Base-by-base conservation (phyloP, 306 rosid genomes). In the Citrullus colocynthis region DNA sequence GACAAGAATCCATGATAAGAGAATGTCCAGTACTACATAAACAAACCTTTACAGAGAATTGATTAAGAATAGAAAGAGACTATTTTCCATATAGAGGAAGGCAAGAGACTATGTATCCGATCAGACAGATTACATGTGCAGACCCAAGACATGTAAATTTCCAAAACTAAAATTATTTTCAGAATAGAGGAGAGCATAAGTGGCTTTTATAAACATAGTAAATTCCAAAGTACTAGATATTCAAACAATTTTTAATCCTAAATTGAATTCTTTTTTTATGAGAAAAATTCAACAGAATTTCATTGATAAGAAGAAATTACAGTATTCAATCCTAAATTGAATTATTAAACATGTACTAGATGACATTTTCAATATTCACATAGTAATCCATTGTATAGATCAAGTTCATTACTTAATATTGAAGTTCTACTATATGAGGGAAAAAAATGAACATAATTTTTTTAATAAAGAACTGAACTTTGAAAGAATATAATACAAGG, bases 1-100 rank as follows among this genome's bases (percentile, higher is more conserved):
- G 62, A 79, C 66, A 81, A 76, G 57, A 59, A 24, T 73, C 39
- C 39, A 70, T 76, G 78, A 57, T 77, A 55, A 76, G 45, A 75
- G 75, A 51, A 62, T 9, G 59, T 21, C 21, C 39, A 56, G 54
- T 79, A 55, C 14, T 9, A 39, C 13, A 10, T 36, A 65, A 54
- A n/a, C 7, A 39, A 56, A 21, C 63, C 63, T 9, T 3, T 4
- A 58, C 2, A 58, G 64, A 58, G 24, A 21, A 10, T 58, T 9
- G 64, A 58, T 58, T 21, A 58, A 20, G 15, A 58, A 58, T 10
- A 21, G 34, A 58, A 56, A 58, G 10, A 3, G 2, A 9, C 3
- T 51, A 3, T 4, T 58, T 21, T 58, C 5, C 28, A 56, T n/a
- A 30, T 10, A n/a, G 61, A 10, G 61, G 30, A 56, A 10, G 59